phyloP scores from a whole-genome alignment of 352 stramenopile species.

The Phytophthora meadii region DNA sequence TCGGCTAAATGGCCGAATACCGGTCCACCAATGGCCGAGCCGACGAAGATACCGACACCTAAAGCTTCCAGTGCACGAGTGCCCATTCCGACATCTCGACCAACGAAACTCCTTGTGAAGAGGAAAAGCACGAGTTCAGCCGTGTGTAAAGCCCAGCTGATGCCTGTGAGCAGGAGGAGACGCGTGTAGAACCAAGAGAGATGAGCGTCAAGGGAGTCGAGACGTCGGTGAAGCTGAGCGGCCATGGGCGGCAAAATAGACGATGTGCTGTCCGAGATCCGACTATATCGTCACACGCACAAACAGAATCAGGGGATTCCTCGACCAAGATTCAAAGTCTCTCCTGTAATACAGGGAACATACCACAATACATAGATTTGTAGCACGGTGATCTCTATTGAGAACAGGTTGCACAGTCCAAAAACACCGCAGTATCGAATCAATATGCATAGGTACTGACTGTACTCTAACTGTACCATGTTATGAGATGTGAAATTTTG shows the following conservation, averaged over 20 bases:
- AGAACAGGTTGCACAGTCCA: too few relatives aligned
- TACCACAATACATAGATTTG: too few relatives aligned
- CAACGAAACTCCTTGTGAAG: slow-evolving; percentile 36
- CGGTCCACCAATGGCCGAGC: slow-evolving; percentile 31
- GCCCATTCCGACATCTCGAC: slow-evolving; percentile 32
- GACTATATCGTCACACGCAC: too few relatives aligned
- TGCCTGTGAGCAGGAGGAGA: too few relatives aligned
- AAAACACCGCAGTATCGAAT: too few relatives aligned
- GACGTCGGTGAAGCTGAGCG: slow-evolving; percentile 8
- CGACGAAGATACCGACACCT: slow-evolving; percentile 26
- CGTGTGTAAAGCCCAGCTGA: slow-evolving; percentile 47
- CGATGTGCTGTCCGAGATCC: not conserved
- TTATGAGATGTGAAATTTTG: too few relatives aligned
- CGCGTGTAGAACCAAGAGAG: slow-evolving; percentile 41
- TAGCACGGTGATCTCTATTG: too few relatives aligned
- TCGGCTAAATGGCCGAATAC: slow-evolving; percentile 39
- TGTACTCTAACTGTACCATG: too few relatives aligned
- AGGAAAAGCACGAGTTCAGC: slow-evolving; percentile 49
- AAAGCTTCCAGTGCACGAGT: slow-evolving; percentile 34
- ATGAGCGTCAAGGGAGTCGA: slow-evolving; percentile 28
- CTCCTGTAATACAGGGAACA: too few relatives aligned
- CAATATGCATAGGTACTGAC: too few relatives aligned
- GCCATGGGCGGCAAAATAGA: not conserved
- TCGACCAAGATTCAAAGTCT: too few relatives aligned
- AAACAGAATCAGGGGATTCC: too few relatives aligned